Percentiles rank a stretch among this genome's conserved stretches.
Conservation (phyloP, 1,284 basidiomycete genomes). For the Termitomyces sp. region DNA sequence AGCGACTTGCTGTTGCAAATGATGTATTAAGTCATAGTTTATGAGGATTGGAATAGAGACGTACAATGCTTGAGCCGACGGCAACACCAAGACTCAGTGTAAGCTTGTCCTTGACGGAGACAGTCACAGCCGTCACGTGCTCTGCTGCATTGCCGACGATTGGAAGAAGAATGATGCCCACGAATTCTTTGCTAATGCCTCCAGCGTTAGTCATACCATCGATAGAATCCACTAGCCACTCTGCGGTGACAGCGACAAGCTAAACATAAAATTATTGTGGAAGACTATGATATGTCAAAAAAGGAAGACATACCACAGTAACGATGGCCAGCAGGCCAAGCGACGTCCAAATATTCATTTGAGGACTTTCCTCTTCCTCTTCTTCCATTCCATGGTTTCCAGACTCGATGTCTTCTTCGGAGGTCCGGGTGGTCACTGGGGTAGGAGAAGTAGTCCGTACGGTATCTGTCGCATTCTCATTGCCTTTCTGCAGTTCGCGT, state of each 20-base stretch:
- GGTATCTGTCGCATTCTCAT: not conserved
- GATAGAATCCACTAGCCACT: constrained; percentile 81
- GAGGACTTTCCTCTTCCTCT: constrained; percentile 46
- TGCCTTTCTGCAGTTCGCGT: not conserved
- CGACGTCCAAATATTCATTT: constrained; percentile 50
- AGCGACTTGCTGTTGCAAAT: constrained; percentile 70
- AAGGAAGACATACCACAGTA: constrained; percentile 50
- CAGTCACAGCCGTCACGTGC: constrained; percentile 84
- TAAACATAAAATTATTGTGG: constrained; percentile 21
- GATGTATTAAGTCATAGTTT: not conserved
- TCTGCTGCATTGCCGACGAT: constrained; percentile 87
- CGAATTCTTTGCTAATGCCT: constrained; percentile 67
- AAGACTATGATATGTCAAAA: not conserved
- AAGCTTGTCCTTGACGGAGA: constrained; percentile 80
- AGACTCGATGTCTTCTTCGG: not conserved
- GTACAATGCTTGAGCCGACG: constrained; percentile 85
- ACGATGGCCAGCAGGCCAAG: constrained; percentile 51
- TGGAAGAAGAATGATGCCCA: constrained; percentile 84
- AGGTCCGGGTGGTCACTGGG: not conserved
- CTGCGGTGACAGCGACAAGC: constrained; percentile 80
- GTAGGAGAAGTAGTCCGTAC: not conserved
- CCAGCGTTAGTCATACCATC: constrained; percentile 48
- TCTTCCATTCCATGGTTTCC: constrained; percentile 18
- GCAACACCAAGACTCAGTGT: constrained; percentile 76
- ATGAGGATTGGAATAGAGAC: constrained; percentile 22